Evolutionary conservation across 495 filamentous ascomycete genomes (phyloP), one percentile per base, ranked within the genome.

Genomic region (Penicillium cinerascens): DNA sequence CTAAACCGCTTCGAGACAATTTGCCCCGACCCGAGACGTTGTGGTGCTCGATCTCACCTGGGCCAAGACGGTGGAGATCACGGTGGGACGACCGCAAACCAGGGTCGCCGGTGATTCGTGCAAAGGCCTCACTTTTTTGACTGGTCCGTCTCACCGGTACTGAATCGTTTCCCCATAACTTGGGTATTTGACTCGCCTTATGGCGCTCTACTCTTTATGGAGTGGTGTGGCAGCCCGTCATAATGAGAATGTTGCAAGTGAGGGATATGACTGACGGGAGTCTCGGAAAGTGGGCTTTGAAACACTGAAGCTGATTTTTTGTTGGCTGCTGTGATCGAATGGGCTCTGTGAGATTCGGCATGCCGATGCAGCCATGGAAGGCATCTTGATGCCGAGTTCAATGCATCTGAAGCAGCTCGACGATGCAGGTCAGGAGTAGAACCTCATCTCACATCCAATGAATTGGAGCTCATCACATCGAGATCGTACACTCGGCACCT

Each of bases 41-140:
- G 15, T 16, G 37, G 18, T 39, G 37, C 49, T 57, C 54, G 44
- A 65, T 65, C 54, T 63, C 56, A 63, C 51, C 54, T 63, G 40
- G 36, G 37, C 42, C 44, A 45, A 27, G 41, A 18, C 16, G 26
- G 36, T 54, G 60, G 60, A 51, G 47, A 45, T 54, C 29, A 2
- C 25, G 44, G 60, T 66, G 63, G 63, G 45, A 51, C 54, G 22
- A 10, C 41, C 41, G 40, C 4, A 44, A 45, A 25, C 18, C 22
- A 38, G 48, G 43, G 39, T 45, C 44, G 20, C 3, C 36, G 49
- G 3, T 59, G 39, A 66, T 59, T 66, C 55, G 63, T 26, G 46
- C 8, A 42, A 23, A 21, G 23, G 9, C 17, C 47, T 23, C 39
- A 1, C 17, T 46, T 37, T 56, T 35, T 35, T 37, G 33, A 33